Evolutionary conservation across 2,329 filamentous ascomycete species (phyloP), one percentile per base, ranked within the genome.

Genomic region (Fusarium citri): DNA sequence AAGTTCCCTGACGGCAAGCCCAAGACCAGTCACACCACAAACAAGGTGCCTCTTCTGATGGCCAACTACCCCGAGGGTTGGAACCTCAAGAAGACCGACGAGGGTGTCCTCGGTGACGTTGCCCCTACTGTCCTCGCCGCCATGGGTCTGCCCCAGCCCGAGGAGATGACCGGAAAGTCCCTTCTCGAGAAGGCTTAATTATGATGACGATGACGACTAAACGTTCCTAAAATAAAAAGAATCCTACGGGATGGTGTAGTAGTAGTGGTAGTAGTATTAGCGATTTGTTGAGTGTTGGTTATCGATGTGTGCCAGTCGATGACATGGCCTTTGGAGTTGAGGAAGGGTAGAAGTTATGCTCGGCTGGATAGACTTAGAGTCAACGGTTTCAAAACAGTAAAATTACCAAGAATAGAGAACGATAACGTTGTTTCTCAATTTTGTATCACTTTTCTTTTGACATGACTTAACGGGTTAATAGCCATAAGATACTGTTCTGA

Each of bases 21-120:
- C 76, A 99, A 99, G 89, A 99, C 96, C 11, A 95, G 93, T 54
- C 96, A 99, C 86, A 99, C 96, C 47, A 94, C 92, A 73, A 99
- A 99, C 88, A 96, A 96, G 74, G 96, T 99, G 55, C 96, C 96
- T 12, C 95, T 99, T 79, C 89, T 98, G 82, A 97, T 99, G 94
- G 94, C 94, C 79, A 99, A 98, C 80, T 94, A 94, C 11, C 96
- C 96, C 42, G 88, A 92, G 78, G 92, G 93, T 74, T 98, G 92
- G 91, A 93, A 89, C 76, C 84, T 99, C 76, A 51, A 65, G 53
- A 91, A 93, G 86, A 91, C 94, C 84, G 86, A 89, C 60, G 90
- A 91, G 66, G 95, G 94, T 77, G 96, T 99, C n/a, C 87, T 99
- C 23, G 96, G 96, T 64, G 96, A 99, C 78, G 96, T 99, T 34